Conservation (phyloP, 768 basidiomycete genomes). For the Tricholoma terreum region DNA sequence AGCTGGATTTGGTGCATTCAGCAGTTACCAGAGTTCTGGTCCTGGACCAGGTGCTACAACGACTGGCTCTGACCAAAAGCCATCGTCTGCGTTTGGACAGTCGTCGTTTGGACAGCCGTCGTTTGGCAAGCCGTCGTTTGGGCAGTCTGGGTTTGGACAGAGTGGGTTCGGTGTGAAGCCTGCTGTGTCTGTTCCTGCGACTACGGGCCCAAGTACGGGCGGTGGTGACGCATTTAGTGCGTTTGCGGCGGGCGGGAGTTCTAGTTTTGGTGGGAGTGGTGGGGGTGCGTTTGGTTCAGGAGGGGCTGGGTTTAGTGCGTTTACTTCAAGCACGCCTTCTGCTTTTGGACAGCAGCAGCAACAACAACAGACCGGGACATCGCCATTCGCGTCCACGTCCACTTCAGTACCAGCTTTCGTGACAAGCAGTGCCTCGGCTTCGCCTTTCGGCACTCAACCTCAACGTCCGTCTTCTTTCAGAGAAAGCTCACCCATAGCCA, state of each 20-base stretch:
- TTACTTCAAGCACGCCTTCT: background rate
- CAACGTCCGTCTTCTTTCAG: background rate
- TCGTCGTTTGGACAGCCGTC: constrained; percentile 2
- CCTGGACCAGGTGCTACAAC: constrained; percentile 6
- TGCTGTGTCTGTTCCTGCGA: constrained; percentile 15
- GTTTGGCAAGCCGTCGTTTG: background rate
- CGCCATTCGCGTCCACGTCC: background rate
- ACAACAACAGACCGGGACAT: background rate
- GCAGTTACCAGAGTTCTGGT: constrained; percentile 18
- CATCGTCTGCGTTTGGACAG: constrained; percentile 20
- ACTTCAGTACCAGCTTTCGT: background rate
- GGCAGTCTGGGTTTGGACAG: constrained; percentile 31
- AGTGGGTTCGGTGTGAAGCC: constrained; percentile 16
- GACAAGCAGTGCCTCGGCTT: background rate
- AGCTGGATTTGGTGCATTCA: constrained; percentile 46
- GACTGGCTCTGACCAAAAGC: background rate
- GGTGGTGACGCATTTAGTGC: constrained; percentile 34
- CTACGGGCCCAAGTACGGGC: constrained; percentile 2
- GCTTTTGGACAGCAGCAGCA: constrained; percentile 1
- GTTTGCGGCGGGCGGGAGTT: constrained; percentile 14
- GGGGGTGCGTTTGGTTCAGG: background rate
- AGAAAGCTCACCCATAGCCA: background rate
- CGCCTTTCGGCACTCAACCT: background rate
- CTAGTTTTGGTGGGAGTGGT: constrained; percentile 9
- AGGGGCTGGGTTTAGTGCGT: background rate